Base-by-base conservation (phyloP, 495 filamentous ascomycete species). In the Tuber aestivum region DNA sequence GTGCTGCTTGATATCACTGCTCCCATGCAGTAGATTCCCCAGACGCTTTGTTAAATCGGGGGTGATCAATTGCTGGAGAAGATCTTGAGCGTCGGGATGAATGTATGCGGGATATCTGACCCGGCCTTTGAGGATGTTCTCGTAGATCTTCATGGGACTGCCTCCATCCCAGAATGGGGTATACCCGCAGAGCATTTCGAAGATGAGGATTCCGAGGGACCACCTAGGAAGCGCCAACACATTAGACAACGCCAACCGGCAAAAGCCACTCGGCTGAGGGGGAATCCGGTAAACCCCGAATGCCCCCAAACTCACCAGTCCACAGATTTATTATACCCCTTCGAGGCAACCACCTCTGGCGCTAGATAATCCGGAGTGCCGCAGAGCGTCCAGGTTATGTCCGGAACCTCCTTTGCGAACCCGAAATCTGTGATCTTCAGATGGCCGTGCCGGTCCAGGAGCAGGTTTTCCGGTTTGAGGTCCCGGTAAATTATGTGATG, bases 351-450 rank as follows among this genome's bases (percentile, higher is more conserved):
- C 21, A 99, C 96, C 84, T 99, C 95, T 1, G 95, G 95, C 2
- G 95, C 95, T 48, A 99, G 89, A 83, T 99, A 99, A 85, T 99
- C 95, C n/a, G 95, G 95, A 35, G 95, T 99, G 73, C 95, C 95
- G 84, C 95, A 99, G 40, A 99, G 87, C 42, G 95, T 99, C 96
- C 96, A 98, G 27, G 95, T 99, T 84, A 97, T 97, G 86, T 99
- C 95, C 32, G 94, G 95, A 42, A 98, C 96, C 77, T 95, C 92
- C 86, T 99, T 99, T 37, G 96, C 96, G 82, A 99, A 98, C 1
- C 95, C 95, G 85, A 99, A 99, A 87, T 99, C 95, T 38, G 96
- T 98, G 79, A 99, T 98, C 85, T 98, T 98, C 74, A 99, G 85
- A 84, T 99, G 95, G 18, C 95, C 95, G 86, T 99, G 95, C 42